Percentiles rank a stretch among this genome's conserved stretches.
These are phyloP conservation scores for Kurtzmaniella quercitrusa DNA, from an alignment of 1,139 yeast genomes.

Conservation along the genomic window DNA sequence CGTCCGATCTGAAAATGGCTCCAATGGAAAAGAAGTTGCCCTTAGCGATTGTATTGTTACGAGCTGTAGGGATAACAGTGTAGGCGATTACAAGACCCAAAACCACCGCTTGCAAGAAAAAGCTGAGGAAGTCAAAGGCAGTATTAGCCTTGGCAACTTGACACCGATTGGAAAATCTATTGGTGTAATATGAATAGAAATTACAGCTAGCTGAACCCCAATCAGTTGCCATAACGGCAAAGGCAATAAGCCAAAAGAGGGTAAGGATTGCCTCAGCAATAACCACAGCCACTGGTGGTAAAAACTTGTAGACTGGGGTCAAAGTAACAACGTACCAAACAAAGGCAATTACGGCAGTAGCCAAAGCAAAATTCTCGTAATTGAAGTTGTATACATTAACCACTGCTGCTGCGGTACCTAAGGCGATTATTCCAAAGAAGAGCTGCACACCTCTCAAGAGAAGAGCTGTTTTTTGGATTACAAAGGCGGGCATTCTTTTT, in stretches of 20 bases:
- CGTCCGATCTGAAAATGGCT: constrained; percentile 1
- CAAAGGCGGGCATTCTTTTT: not conserved
- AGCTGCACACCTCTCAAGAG: constrained; percentile 15
- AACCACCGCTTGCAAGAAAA: constrained; percentile 22
- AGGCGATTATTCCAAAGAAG: constrained; percentile 18
- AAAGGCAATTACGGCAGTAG: constrained; percentile 18
- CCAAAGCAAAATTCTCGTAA: constrained; percentile 14
- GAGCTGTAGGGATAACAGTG: constrained; percentile 18
- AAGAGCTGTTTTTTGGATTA: not conserved
- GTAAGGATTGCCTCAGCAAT: constrained; percentile 19
- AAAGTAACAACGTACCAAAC: constrained; percentile 16
- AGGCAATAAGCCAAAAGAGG: constrained; percentile 15
- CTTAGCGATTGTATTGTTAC: not conserved
- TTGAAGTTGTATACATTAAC: constrained; percentile 8
- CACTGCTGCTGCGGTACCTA: constrained; percentile 25
- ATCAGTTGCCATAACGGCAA: constrained; percentile 21
- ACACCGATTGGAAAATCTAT: constrained; percentile 21
- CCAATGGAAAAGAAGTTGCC: constrained; percentile 1
- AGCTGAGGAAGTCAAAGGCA: constrained; percentile 26
- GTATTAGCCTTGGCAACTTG: constrained; percentile 23
- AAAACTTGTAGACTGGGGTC: constrained; percentile 8
- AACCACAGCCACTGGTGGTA: constrained; percentile 15
- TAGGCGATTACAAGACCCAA: constrained; percentile 19
- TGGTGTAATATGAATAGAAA: constrained; percentile 1
- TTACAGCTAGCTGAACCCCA: constrained; percentile 21